These are phyloP conservation scores for Blastobotrys petasosporus DNA, from an alignment of 1,139 yeast genomes.

Conservation along the genomic window DNA sequence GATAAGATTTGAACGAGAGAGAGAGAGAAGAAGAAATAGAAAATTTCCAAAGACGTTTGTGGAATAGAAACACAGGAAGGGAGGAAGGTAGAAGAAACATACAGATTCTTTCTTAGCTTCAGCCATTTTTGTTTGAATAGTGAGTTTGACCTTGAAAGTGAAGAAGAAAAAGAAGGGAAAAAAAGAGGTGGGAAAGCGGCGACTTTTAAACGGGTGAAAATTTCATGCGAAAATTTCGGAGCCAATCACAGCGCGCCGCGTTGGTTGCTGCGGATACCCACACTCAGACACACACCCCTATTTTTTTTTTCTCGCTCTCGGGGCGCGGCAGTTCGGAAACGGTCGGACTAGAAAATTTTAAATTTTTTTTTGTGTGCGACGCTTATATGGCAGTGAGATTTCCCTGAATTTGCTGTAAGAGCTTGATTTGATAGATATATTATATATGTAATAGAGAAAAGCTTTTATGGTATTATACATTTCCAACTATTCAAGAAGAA, in stretches of 20 bases:
- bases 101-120: not conserved
- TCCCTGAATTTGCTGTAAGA: too few species aligned
- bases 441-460: not conserved
- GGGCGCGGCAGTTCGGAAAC: conserved; percentile 1
- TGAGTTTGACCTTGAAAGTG: not conserved
- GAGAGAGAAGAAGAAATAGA: too few species aligned
- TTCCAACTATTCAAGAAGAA: not conserved
- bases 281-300: not conserved
- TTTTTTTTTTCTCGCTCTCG: not conserved
- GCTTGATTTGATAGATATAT: not conserved
- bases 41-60: too few species aligned
- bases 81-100: not conserved
- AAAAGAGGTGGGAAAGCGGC: conserved; percentile 3
- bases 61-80: too few species aligned
- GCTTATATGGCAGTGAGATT: too few species aligned
- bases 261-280: not conserved
- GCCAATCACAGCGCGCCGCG: too few species aligned
- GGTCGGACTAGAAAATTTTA: not conserved
- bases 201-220: not conserved
- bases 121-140: not conserved
- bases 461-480: not conserved
- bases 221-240: not conserved
- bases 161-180: conserved; percentile 1
- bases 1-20: too few species aligned
- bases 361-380: too few species aligned